Evolutionary conservation across 108 stramenopile species (phyloP).

Genomic region (Skeletonema tropicum): DNA sequence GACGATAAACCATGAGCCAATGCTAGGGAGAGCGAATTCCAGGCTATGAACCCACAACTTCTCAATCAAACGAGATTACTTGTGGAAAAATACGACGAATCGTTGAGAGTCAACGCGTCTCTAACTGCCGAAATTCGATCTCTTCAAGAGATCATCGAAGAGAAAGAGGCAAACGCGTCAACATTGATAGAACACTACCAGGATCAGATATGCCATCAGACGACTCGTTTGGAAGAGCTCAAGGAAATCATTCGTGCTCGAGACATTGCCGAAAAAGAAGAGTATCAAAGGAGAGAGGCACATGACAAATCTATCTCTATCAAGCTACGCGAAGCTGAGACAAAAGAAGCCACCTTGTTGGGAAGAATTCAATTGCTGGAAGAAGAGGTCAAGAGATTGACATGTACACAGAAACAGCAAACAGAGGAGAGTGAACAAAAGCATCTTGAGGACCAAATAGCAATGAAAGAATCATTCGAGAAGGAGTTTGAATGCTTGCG

Average conservation of each 20-base stretch:
- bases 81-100: conserved; percentile 5
- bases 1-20: too few relatives aligned
- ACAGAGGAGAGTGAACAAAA: not conserved
- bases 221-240: not conserved
- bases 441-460: not conserved
- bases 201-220: not conserved
- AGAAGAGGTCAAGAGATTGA: not conserved
- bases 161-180: not conserved
- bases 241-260: not conserved
- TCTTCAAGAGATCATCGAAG: not conserved
- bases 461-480: not conserved
- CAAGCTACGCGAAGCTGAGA: not conserved
- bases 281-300: not conserved
- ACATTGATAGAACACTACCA: conserved; percentile 2
- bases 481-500: not conserved
- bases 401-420: not conserved
- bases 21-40: not conserved
- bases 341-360: not conserved
- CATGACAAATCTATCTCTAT: not conserved
- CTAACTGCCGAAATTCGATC: not conserved
- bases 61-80: not conserved
- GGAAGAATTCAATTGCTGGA: not conserved
- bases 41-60: conserved; percentile 1
- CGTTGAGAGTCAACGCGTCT: not conserved
- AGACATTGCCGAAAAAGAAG: not conserved